These are phyloP conservation scores for Nicotiana sylvestris DNA, from an alignment of 257 asterid genomes.

Conservation along the genomic window DNA sequence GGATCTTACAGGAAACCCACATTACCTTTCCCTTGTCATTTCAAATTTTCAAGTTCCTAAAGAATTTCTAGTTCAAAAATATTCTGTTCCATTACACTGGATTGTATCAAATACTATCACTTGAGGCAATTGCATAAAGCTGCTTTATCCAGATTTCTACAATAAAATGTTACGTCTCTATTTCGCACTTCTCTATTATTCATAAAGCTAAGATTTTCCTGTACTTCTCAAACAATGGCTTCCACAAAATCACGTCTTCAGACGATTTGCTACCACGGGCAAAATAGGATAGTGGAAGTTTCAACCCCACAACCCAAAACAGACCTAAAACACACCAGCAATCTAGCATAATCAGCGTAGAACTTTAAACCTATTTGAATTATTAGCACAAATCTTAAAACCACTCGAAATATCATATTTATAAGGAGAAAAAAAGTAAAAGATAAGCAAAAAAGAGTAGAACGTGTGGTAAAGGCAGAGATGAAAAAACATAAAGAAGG, in stretches of 20 bases:
- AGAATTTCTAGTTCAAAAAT: background rate
- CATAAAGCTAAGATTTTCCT: background rate
- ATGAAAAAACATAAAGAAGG: background rate
- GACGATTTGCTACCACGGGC: background rate
- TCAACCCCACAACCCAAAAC: background rate
- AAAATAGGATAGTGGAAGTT: background rate
- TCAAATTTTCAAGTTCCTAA: background rate
- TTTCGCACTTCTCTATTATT: background rate
- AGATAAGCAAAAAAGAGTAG: background rate
- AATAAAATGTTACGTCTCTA: background rate
- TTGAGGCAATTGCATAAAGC: background rate
- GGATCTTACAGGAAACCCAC: background rate
- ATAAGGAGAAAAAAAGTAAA: background rate
- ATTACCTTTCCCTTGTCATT: background rate
- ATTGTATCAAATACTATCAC: background rate
- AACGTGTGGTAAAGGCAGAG: background rate
- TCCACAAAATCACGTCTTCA: background rate
- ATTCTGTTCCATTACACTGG: background rate
- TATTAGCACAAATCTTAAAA: background rate
- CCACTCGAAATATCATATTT: background rate
- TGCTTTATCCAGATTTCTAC: background rate
- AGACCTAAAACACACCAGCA: background rate
- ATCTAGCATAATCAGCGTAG: background rate
- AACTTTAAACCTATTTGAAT: background rate
- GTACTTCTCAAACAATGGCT: background rate